These are phyloP conservation scores for Wickerhamomyces subpelliculosus DNA, from an alignment of 805 yeast species.

Conservation along the genomic window DNA sequence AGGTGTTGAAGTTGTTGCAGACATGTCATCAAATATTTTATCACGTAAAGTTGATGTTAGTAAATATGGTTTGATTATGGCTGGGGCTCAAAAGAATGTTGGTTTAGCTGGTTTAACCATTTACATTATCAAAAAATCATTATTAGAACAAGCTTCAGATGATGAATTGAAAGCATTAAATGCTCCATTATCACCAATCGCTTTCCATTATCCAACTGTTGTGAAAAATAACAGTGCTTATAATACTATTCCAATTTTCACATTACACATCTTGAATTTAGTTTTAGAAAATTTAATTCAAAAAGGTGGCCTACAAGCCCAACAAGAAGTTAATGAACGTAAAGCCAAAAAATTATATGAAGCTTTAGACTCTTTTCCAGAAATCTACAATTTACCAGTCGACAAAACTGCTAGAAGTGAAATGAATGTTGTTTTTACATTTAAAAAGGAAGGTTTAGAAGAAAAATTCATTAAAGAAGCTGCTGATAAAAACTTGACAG, in stretches of 20 bases:
- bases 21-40: constrained; percentile 88
- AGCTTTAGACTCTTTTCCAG: constrained; percentile 60
- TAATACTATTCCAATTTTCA: constrained; percentile 93
- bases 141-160: constrained; percentile 62
- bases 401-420: constrained; percentile 59
- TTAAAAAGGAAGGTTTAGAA: constrained; percentile 59
- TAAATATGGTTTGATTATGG: constrained; percentile 84
- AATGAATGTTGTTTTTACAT: constrained; percentile 91
- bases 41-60: constrained; percentile 76
- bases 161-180: constrained; percentile 50
- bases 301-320: constrained; percentile 67
- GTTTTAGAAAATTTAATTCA: constrained; percentile 58
- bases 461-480: constrained; percentile 67
- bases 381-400: constrained; percentile 62
- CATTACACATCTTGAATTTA: constrained; percentile 77
- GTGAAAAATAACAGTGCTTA: constrained; percentile 88
- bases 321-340: constrained; percentile 45
- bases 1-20: constrained; percentile 81
- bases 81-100: constrained; percentile 98
- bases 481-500: constrained; percentile 49
- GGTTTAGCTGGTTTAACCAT: constrained; percentile 95
- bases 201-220: constrained; percentile 79
- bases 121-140: constrained; percentile 78
- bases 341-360: constrained; percentile 63
- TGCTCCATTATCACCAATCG: constrained; percentile 83